Evolutionary conservation across 2,329 filamentous ascomycete species (phyloP).

Genomic region (Fusarium cicatricum): DNA sequence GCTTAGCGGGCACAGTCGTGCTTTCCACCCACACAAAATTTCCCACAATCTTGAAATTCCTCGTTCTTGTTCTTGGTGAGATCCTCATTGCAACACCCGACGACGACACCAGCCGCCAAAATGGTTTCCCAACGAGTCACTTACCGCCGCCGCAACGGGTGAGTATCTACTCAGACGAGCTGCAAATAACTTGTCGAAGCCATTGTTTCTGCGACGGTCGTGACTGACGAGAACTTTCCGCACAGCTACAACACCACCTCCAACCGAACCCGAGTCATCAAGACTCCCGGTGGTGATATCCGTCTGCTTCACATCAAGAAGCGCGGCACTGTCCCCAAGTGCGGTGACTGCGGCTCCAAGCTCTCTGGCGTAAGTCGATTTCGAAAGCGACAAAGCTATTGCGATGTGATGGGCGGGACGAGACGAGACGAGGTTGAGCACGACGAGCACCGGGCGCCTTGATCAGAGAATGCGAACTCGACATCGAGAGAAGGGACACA

Average conservation of each 20-base stretch:
- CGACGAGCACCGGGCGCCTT: slow-evolving; percentile 8
- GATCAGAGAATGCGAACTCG: neutral
- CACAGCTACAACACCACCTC: slow-evolving; percentile 95
- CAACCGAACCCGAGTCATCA: slow-evolving; percentile 95
- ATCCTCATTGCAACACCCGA: slow-evolving; percentile 49
- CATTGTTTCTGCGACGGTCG: slow-evolving; percentile 18
- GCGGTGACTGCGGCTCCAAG: slow-evolving; percentile 98
- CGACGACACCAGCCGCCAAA: slow-evolving; percentile 55
- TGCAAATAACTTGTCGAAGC: slow-evolving; percentile 27
- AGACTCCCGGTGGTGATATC: slow-evolving; percentile 96
- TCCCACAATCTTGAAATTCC: slow-evolving; percentile 54
- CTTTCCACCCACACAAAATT: slow-evolving; percentile 54
- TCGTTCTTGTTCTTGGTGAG: slow-evolving; percentile 47
- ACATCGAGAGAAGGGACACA: neutral
- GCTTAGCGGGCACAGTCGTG: slow-evolving; percentile 49
- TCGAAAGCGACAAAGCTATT: slow-evolving; percentile 25
- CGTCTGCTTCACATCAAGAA: slow-evolving; percentile 99
- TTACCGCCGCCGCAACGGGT: slow-evolving; percentile 83
- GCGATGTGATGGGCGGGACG: slow-evolving; percentile 24
- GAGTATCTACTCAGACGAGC: slow-evolving; percentile 54
- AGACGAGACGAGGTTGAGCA: too few relatives aligned
- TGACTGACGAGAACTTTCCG: slow-evolving; percentile 37
- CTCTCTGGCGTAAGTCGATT: slow-evolving; percentile 88
- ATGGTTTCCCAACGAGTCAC: slow-evolving; percentile 68
- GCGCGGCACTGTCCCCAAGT: slow-evolving; percentile 97